Evolutionary conservation across 2,329 filamentous ascomycete species (phyloP), one percentile per base, ranked within the genome.

Genomic region (Penicillium vulpinum): DNA sequence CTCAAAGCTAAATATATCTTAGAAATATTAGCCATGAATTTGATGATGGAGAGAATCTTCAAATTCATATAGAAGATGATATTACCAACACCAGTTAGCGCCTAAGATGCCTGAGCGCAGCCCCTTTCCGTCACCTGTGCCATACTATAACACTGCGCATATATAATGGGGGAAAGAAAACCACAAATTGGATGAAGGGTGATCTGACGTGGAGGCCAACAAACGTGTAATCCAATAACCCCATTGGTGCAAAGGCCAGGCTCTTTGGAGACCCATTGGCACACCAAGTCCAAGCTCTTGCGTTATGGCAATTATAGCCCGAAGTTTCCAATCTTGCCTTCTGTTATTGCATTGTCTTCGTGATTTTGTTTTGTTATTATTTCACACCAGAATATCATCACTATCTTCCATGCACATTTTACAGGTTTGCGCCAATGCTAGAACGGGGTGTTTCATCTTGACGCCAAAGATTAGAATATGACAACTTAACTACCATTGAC

Each of bases 401-500:
- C 7, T 16, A 18, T n/a, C 5, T n/a, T 15, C 11, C 22, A 22
- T 44, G 9, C 33, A 13, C 5, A 29, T 26, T 29, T 67, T 58
- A 66, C 31, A 66, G 47, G 39, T 65, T 65, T 35, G 64, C 62
- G 51, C 57, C 54, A 24, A 54, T 47, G 18, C 38, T 44, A 48
- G 54, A 15, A 56, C 40, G 59, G 33, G 28, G 54, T 60, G 52
- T 54, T 65, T 21, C 40, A 59, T 40, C 54, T 47, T 58, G 44
- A 56, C 39, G 21, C 39, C 45, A 35, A 43, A 21, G 18, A 59
- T 63, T 63, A 65, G 60, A 63, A 59, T 29, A 35, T 50, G 46
- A 29, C 47, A 50, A 26, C n/a, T 65, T 66, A 74, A 51, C 72
- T 55, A 31, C 71, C 72, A 57, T 75, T 73, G 53, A 70, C 66